Conservation (phyloP, 176 grass and related monocot species). For the Paspalum notatum region DNA sequence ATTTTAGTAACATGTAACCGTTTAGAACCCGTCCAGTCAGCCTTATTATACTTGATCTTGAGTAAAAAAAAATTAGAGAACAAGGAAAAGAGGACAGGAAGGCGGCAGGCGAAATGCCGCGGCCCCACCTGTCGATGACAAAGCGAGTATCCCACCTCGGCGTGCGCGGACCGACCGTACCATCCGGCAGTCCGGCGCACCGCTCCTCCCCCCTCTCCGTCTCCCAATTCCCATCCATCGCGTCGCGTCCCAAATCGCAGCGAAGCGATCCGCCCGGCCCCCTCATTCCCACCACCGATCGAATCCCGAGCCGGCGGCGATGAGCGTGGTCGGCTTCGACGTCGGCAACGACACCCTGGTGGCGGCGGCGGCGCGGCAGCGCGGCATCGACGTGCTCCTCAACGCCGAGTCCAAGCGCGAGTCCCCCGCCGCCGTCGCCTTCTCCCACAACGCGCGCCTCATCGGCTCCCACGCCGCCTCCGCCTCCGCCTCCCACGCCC, state of each 20-base stretch:
- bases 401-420: constrained; percentile 85
- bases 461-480: constrained; percentile 56
- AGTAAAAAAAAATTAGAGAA: too few relatives aligned
- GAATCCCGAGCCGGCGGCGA: constrained; percentile 41
- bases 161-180: constrained; percentile 35
- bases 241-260: constrained; percentile 13
- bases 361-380: constrained; percentile 61
- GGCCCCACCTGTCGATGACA: constrained; percentile 23
- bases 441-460: constrained; percentile 68
- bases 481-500: constrained; percentile 58
- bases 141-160: too few relatives aligned
- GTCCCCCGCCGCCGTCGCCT: constrained; percentile 79
- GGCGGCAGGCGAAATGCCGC: not conserved
- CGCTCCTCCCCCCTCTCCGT: not conserved
- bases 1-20: too few relatives aligned
- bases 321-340: constrained; percentile 85
- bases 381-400: constrained; percentile 81
- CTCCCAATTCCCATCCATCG: not conserved
- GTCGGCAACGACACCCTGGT: constrained; percentile 89
- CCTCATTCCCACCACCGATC: constrained; percentile 29
- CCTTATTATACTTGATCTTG: too few relatives aligned
- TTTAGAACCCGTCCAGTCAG: too few relatives aligned
- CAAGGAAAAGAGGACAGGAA: too few relatives aligned
- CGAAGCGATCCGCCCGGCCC: not conserved
- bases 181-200: constrained; percentile 40